These are phyloP conservation scores for Thelonectria discophora DNA, from an alignment of 2,329 filamentous ascomycete species.

Conservation along the genomic window DNA sequence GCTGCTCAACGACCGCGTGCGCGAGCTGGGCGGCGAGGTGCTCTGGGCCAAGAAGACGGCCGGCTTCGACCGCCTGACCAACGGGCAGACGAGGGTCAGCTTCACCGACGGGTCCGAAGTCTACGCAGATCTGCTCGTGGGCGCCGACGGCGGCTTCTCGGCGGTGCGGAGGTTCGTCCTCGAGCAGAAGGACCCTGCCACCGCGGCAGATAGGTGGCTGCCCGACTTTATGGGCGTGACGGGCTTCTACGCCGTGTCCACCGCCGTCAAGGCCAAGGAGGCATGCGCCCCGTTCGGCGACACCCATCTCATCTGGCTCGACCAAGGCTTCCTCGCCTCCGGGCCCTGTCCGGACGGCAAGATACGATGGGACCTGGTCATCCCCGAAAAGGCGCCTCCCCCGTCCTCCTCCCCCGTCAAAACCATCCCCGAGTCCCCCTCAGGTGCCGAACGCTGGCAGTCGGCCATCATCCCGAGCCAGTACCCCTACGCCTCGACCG, in stretches of 20 bases:
- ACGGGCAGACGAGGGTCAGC: constrained; percentile 16
- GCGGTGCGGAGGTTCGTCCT: constrained; percentile 33
- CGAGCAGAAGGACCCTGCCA: constrained; percentile 23
- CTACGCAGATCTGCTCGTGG: constrained; percentile 31
- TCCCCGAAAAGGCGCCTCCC: constrained; percentile 31
- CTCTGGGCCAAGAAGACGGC: constrained; percentile 33
- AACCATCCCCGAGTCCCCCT: not conserved
- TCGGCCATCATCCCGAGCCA: constrained; percentile 28
- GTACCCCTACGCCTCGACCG: constrained; percentile 24
- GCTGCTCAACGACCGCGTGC: constrained; percentile 30
- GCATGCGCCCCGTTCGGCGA: constrained; percentile 24
- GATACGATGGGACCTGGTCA: constrained; percentile 40
- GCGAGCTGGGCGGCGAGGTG: constrained; percentile 29
- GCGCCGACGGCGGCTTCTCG: constrained; percentile 38
- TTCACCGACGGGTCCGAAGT: constrained; percentile 25
- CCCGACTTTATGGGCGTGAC: constrained; percentile 36
- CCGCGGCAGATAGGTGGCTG: constrained; percentile 32
- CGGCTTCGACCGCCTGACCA: constrained; percentile 22
- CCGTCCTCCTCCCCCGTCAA: constrained; percentile 14
- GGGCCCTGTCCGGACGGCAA: constrained; percentile 30
- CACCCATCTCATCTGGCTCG: constrained; percentile 29
- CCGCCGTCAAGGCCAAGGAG: constrained; percentile 3
- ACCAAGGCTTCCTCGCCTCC: constrained; percentile 32
- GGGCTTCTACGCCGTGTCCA: constrained; percentile 37
- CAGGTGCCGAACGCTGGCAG: constrained; percentile 26